phyloP scores from a whole-genome alignment of 2,329 filamentous ascomycete species.

The Colletotrichum chlorophyti region DNA sequence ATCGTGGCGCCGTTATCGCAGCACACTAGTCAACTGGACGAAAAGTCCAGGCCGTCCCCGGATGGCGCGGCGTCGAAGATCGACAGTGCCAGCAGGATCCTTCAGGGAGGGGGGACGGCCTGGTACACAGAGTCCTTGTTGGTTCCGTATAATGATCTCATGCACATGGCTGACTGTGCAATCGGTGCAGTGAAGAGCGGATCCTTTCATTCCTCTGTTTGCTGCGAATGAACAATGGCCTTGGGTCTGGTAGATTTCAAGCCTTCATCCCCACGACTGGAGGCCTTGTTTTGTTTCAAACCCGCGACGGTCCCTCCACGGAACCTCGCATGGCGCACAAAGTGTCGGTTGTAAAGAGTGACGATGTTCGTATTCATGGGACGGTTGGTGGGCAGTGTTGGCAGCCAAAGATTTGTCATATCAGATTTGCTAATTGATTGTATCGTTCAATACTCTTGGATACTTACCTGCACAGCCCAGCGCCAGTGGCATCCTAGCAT shows the following conservation, averaged over 20 bases:
- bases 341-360: neutral
- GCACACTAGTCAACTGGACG: neutral
- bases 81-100: constrained; percentile 11
- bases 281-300: constrained; percentile 12
- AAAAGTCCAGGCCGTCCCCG: constrained; percentile 9
- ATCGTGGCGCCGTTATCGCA: constrained; percentile 14
- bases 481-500: neutral
- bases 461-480: neutral
- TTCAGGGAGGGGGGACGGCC: neutral
- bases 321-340: constrained; percentile 1
- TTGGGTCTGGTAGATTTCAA: too few species aligned
- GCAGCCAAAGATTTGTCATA: constrained; percentile 10
- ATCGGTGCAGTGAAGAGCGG: constrained; percentile 4
- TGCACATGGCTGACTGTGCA: neutral
- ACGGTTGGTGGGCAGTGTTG: too few species aligned
- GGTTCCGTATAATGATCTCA: constrained; percentile 28
- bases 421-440: neutral
- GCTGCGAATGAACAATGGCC: too few species aligned
- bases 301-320: constrained; percentile 12
- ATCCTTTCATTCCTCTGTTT: neutral
- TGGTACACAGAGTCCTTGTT: neutral
- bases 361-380: too few species aligned
- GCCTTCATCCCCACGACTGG: neutral
- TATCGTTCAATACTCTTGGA: neutral
- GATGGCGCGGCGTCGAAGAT: constrained; percentile 22